phyloP scores from a whole-genome alignment of 768 basidiomycete genomes.

The Chalciporus piperatus region DNA sequence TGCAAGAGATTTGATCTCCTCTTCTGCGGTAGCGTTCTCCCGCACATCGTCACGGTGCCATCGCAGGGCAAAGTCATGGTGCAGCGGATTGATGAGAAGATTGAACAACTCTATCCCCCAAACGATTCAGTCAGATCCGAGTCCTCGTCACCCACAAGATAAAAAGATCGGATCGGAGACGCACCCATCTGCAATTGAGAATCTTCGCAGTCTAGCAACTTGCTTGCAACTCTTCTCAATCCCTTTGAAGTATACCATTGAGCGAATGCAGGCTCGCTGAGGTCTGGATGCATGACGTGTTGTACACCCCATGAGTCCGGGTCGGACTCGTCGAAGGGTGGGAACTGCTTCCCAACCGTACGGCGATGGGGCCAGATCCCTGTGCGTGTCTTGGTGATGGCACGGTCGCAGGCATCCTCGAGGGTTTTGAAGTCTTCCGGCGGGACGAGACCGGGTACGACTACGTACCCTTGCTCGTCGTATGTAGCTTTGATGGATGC shows the following conservation, averaged over 20 bases:
- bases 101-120: conserved; percentile 61
- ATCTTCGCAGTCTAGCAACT: conserved; percentile 54
- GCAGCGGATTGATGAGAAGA: conserved; percentile 64
- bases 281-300: conserved; percentile 76
- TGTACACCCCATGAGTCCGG: conserved; percentile 82
- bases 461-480: conserved; percentile 63
- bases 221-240: conserved; percentile 42
- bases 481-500: conserved; percentile 45
- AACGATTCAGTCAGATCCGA: background rate
- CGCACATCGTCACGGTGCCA: conserved; percentile 81
- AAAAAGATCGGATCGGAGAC: conserved; percentile 13
- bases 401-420: conserved; percentile 48
- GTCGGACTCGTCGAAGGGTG: conserved; percentile 57
- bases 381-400: conserved; percentile 49
- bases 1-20: conserved; percentile 56
- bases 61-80: conserved; percentile 65
- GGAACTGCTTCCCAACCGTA: conserved; percentile 76
- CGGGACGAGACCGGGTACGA: conserved; percentile 55
- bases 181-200: conserved; percentile 70
- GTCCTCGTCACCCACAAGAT: background rate
- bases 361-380: conserved; percentile 66
- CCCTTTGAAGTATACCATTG: conserved; percentile 63
- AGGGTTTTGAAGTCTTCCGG: conserved; percentile 39
- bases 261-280: conserved; percentile 57
- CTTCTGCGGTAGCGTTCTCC: conserved; percentile 53